phyloP scores from a whole-genome alignment of 225 moss, liverwort and hornwort species.

The Ulota crispa region DNA sequence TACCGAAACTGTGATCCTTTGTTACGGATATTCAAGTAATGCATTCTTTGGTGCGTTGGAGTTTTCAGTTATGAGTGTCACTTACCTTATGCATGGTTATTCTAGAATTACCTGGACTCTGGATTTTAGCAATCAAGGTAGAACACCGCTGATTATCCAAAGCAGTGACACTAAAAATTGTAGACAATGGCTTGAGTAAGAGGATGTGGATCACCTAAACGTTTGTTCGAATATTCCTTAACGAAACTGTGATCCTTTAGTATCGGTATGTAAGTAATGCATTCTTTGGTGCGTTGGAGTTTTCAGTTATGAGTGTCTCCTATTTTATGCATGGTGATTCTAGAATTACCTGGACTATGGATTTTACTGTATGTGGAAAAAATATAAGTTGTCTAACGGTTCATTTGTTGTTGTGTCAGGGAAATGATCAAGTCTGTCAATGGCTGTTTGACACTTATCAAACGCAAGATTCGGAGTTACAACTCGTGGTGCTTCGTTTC shows the following conservation, averaged over 20 bases:
- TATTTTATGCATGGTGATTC: neutral
- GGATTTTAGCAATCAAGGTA: neutral
- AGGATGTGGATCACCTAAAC: neutral
- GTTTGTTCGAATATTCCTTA: neutral
- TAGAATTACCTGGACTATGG: neutral
- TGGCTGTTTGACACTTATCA: constrained; percentile 94
- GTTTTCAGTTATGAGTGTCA: no score
- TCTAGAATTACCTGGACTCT: neutral
- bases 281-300: neutral
- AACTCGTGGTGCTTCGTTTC: constrained; percentile 81
- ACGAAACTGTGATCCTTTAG: neutral
- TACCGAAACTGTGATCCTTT: neutral
- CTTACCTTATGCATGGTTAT: neutral
- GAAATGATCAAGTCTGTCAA: constrained; percentile 83
- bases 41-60: neutral
- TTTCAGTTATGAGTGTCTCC: no score
- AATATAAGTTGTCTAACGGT: neutral
- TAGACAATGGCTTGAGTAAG: neutral
- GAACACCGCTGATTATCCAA: neutral
- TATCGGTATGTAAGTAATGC: neutral
- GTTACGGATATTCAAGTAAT: neutral
- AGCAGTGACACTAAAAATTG: neutral
- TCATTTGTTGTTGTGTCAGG: constrained; percentile 40
- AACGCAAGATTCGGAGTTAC: constrained; percentile 69
- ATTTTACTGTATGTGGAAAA: neutral